Percentiles rank a stretch among this genome's conserved stretches.
Evolutionary conservation across 306 rosid genomes (phyloP).

Genomic region (Begonia fuchsioides): DNA sequence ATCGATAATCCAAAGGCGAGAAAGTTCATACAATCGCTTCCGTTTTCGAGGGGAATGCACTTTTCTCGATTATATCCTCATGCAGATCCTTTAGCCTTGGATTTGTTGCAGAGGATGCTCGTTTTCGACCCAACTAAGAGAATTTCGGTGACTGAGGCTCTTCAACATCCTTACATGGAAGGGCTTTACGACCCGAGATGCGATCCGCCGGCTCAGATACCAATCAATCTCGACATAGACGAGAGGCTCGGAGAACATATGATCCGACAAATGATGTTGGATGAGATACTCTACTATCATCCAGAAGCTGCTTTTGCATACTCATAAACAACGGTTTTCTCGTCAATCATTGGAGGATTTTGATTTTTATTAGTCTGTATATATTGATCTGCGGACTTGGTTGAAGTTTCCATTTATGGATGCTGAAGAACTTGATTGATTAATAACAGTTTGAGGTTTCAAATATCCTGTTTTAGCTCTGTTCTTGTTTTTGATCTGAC

Average conservation of each 20-base stretch:
- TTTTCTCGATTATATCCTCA: slow-evolving; percentile 48
- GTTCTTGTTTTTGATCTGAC: no score
- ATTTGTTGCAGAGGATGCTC: slow-evolving; percentile 68
- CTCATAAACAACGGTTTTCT: background rate
- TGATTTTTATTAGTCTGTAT: background rate
- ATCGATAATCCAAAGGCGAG: slow-evolving; percentile 52
- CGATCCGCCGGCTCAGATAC: slow-evolving; percentile 41
- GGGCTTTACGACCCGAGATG: slow-evolving; percentile 43
- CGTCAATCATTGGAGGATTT: background rate
- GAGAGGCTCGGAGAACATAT: slow-evolving; percentile 36
- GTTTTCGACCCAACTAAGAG: slow-evolving; percentile 76
- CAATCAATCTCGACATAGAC: slow-evolving; percentile 53
- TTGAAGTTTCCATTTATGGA: no score
- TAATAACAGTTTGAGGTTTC: no score
- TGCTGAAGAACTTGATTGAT: background rate
- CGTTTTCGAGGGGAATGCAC: slow-evolving; percentile 36
- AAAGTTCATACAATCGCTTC: slow-evolving; percentile 43
- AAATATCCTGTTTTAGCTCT: no score
- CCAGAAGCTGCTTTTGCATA: slow-evolving; percentile 34
- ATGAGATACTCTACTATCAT: slow-evolving; percentile 61
- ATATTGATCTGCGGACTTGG: background rate
- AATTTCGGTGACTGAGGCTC: slow-evolving; percentile 58
- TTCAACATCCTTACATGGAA: slow-evolving; percentile 72
- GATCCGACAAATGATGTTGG: slow-evolving; percentile 77
- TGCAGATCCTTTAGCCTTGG: slow-evolving; percentile 72